A percentile compares a stretch with the other conserved stretches of the same genome.
These are phyloP conservation scores for Escovopsis sp. DNA, from an alignment of 2,329 filamentous ascomycete genomes.

Conservation along the genomic window DNA sequence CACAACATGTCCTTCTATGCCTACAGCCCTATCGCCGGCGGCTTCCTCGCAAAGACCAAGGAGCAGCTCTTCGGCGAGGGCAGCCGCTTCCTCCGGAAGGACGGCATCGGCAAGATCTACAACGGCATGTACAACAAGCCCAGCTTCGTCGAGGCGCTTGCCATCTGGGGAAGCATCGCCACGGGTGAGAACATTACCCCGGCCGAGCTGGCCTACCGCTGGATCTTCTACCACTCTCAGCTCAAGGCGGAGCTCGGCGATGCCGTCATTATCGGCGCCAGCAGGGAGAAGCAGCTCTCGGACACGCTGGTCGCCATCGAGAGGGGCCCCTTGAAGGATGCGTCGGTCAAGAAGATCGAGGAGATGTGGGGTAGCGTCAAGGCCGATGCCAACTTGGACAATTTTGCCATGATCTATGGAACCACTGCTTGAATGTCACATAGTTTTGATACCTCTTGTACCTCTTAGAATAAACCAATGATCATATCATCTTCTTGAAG, in stretches of 20 bases:
- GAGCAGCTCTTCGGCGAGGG: constrained; percentile 1
- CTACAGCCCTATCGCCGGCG: constrained; percentile 22
- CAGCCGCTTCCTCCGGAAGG: constrained; percentile 1
- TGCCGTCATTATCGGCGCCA: constrained; percentile 3
- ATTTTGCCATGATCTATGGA: not conserved
- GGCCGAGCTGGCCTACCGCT: constrained; percentile 5
- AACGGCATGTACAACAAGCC: constrained; percentile 2
- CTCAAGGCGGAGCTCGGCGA: constrained; percentile 1
- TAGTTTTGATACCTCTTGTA: too few relatives aligned
- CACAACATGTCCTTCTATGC: constrained; percentile 24
- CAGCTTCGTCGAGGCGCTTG: constrained; percentile 1
- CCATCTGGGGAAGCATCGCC: not conserved
- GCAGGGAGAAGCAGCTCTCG: constrained; percentile 1
- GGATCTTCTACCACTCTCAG: constrained; percentile 3
- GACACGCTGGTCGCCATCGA: constrained; percentile 2
- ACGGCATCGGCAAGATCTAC: not conserved
- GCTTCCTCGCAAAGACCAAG: constrained; percentile 13
- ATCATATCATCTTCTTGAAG: too few relatives aligned
- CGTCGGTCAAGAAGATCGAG: constrained; percentile 5
- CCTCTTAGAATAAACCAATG: too few relatives aligned
- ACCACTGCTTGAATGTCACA: not conserved
- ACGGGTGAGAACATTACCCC: not conserved
- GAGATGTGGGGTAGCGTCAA: constrained; percentile 4
- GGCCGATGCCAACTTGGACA: not conserved
- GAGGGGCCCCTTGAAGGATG: constrained; percentile 6